Base-by-base conservation (phyloP, 768 basidiomycete species). In the Daedalea quercina region DNA sequence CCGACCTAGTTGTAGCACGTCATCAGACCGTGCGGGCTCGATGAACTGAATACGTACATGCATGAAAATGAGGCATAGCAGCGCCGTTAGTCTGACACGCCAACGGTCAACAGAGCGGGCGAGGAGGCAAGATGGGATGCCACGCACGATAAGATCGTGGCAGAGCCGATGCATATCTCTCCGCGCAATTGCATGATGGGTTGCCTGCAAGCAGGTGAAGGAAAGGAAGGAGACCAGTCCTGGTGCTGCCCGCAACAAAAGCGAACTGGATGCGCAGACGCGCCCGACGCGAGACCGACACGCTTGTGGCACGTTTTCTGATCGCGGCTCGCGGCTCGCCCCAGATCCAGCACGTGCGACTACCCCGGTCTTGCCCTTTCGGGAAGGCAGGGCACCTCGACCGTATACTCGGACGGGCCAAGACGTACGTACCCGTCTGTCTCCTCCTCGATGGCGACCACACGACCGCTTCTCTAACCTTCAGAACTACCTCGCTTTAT, bases 131-230 rank as follows among this genome's bases (percentile, higher is more conserved):
- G 31, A 31, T 31, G 28, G 28, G 33, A 53, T 53, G 44, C 72
- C 44, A 68, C 84, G 53, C 65, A 87, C 89, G 88, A 83, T 50
- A 91, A 72, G 53, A 89, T 60, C 46, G 88, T 80, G 47, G 84
- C 87, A 57, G 80, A 68, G 52, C 84, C 81, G 42, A 91, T 78
- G 67, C 86, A 90, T 55, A 87, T 59, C 77, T 90, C 87, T 26
- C 89, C 89, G 54, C 77, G 84, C 81, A 90, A 81, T 49, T 42
- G 33, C 34, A 44, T 53, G 19, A 40, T 17, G n/a, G 19, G 13
- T 4, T 51, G 23, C 19, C 17, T 45, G 47, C 50, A 55, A 47
- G 44, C 52, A 48, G 54, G 37, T 47, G 41, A 53, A 53, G 49
- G 35, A 33, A 48, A 22, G 46, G 40, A 50, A 57, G 48, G 45